Evolutionary conservation across 108 stramenopile species (phyloP).

Genomic region (Nitzschia sp.): DNA sequence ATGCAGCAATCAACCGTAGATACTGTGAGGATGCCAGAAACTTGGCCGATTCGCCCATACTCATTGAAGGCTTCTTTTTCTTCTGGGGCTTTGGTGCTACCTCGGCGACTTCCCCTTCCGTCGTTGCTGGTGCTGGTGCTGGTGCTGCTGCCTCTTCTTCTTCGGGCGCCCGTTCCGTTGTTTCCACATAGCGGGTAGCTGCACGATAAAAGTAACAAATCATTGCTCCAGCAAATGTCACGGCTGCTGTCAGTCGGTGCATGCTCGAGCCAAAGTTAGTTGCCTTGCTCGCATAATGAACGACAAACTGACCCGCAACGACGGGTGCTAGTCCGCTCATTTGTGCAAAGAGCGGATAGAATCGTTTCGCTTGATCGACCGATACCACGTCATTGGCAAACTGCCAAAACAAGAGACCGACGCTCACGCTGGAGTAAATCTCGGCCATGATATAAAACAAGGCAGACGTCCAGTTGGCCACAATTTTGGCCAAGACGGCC

Average conservation of each 20-base stretch:
- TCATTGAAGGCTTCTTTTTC: conserved; percentile 84
- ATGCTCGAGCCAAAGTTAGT: conserved; percentile 73
- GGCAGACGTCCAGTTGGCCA: conserved; percentile 92
- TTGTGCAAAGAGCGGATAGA: conserved; percentile 96
- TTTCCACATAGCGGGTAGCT: conserved; percentile 60
- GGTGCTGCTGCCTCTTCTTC: background rate
- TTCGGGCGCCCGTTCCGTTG: conserved; percentile 31
- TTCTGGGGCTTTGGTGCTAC: conserved; percentile 35
- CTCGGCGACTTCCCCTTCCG: conserved; percentile 6
- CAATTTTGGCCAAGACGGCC: conserved; percentile 78
- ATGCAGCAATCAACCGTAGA: conserved; percentile 84
- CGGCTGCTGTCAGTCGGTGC: conserved; percentile 73
- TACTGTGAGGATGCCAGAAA: conserved; percentile 92
- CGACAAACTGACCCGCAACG: conserved; percentile 87
- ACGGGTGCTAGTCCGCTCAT: conserved; percentile 93
- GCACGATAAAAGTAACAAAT: conserved; percentile 84
- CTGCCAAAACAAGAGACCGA: conserved; percentile 98
- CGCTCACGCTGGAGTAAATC: conserved; percentile 91
- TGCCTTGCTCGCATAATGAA: conserved; percentile 78
- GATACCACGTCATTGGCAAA: conserved; percentile 95
- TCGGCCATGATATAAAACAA: conserved; percentile 93
- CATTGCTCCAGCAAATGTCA: conserved; percentile 77
- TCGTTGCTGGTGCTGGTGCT: too few relatives aligned
- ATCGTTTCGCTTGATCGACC: conserved; percentile 90
- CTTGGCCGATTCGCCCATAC: conserved; percentile 82